Base-by-base conservation (phyloP, 1,284 basidiomycete species). In the Cryptococcus maquisensis region DNA sequence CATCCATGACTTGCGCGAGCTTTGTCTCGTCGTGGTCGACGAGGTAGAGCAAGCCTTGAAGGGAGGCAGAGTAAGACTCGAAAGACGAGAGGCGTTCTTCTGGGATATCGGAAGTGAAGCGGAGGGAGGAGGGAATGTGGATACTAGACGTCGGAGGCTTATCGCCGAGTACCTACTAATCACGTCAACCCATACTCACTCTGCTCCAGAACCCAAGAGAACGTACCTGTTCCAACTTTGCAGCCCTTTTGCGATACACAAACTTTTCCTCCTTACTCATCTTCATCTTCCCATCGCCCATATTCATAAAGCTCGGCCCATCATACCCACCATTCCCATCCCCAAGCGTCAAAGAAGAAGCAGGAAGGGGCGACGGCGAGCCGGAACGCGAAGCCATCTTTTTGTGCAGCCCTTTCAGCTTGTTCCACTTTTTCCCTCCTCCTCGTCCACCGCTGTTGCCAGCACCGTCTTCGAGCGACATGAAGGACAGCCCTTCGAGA, bases 171-270 rank as follows among this genome's bases (percentile, higher is more conserved):
- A 61, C 52, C 64, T 64, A 36, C 3, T 8, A 37, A 7, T 13
- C 24, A 15, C n/a, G 26, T 21, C 37, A 20, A 9, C 36, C 10
- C 12, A 28, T 23, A 12, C 8, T 15, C 18, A 23, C 21, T 21
- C 23, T 26, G 42, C 18, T 46, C 28, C 21, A 5, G 21, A 15
- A 18, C 8, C 21, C 12, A 45, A 28, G 16, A 35, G 20, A 15
- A 54, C 58, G 23, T n/a, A 68, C 60, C 51, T 71, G 59, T 49
- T 66, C 66, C 7, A 71, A 59, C 56, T 69, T 71, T 18, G 61
- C 56, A 0, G 62, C 67, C 21, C 61, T 61, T n/a, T 53, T 59
- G 15, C 62, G 53, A 15, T 61, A 65, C 2, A 62, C 38, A 10
- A 51, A 42, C 44, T 63, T 67, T 50, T 70, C 65, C 37, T 51